These are phyloP conservation scores for Claviceps sp. DNA, from an alignment of 2,329 filamentous ascomycete species.

Conservation along the genomic window DNA sequence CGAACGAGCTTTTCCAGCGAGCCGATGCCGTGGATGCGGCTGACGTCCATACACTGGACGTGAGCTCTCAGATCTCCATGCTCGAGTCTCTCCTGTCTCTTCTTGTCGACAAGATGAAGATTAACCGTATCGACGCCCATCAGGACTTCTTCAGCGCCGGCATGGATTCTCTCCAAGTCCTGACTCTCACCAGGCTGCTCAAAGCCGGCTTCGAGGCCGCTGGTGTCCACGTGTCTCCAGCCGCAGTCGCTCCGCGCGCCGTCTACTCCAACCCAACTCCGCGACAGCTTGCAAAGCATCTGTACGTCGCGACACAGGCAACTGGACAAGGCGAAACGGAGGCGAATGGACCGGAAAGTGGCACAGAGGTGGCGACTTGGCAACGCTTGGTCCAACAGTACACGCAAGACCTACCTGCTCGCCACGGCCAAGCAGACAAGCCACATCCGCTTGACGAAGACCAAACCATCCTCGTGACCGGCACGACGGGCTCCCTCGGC, in stretches of 20 bases:
- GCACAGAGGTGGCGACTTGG: conserved; percentile 4
- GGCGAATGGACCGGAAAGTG: background rate
- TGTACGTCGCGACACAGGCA: conserved; percentile 1
- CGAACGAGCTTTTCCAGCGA: conserved; percentile 26
- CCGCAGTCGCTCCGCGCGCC: conserved; percentile 10
- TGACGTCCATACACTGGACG: conserved; percentile 7
- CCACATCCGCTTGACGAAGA: conserved; percentile 14
- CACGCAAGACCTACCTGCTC: conserved; percentile 13
- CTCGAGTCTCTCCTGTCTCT: conserved; percentile 12
- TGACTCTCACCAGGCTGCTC: conserved; percentile 11
- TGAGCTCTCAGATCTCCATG: conserved; percentile 11
- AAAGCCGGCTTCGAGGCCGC: conserved; percentile 9
- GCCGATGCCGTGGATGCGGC: conserved; percentile 6
- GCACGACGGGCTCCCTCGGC: conserved; percentile 78
- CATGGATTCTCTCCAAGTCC: conserved; percentile 27
- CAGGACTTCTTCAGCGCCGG: conserved; percentile 25
- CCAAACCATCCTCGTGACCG: conserved; percentile 64
- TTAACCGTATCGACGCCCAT: conserved; percentile 10
- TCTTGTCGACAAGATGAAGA: conserved; percentile 7
- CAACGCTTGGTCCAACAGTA: conserved; percentile 15
- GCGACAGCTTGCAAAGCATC: conserved; percentile 10
- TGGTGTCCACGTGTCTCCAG: conserved; percentile 7
- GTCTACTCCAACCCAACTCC: conserved; percentile 20
- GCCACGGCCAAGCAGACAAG: conserved; percentile 8
- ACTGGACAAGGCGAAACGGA: conserved; percentile 4